Evolutionary conservation across 148 eudicot species (phyloP).

Genomic region (Chenopodium formosanum): DNA sequence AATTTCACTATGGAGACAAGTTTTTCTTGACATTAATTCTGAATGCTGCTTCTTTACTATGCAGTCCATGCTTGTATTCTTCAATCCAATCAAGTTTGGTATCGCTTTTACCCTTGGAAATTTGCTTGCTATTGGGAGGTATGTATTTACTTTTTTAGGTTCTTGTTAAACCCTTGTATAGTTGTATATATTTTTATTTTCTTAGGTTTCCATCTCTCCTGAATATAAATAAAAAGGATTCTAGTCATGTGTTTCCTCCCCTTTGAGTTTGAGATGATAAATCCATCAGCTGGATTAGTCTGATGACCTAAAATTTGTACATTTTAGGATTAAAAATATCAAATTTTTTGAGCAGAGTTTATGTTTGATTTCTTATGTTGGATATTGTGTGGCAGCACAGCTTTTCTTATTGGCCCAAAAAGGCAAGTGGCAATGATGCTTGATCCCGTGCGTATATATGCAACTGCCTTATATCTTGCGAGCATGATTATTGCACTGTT

Average conservation of each 20-base stretch:
- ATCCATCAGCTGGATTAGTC: background rate
- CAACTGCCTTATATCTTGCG: constrained; percentile 84
- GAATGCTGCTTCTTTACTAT: constrained; percentile 16
- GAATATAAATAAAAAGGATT: background rate
- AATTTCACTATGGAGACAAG: background rate
- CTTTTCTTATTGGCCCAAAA: constrained; percentile 97
- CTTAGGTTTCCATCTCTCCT: background rate
- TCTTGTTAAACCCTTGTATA: background rate
- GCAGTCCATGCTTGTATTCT: constrained; percentile 74
- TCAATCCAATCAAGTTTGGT: constrained; percentile 93
- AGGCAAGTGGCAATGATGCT: constrained; percentile 95
- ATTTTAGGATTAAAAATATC: background rate
- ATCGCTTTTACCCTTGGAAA: constrained; percentile 89
- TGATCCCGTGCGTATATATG: constrained; percentile 96
- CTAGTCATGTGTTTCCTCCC: background rate
- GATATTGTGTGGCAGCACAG: constrained; percentile 84
- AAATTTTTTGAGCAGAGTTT: background rate
- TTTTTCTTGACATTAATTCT: constrained; percentile 17
- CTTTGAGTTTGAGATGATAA: background rate
- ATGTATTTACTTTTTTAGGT: constrained; percentile 24
- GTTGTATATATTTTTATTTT: background rate
- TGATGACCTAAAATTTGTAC: background rate
- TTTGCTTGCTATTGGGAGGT: constrained; percentile 96
- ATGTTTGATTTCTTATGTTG: constrained; percentile 32
- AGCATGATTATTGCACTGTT: constrained; percentile 87